Conservation (phyloP, 768 basidiomycete species). For the Strobilomyces confusus region DNA sequence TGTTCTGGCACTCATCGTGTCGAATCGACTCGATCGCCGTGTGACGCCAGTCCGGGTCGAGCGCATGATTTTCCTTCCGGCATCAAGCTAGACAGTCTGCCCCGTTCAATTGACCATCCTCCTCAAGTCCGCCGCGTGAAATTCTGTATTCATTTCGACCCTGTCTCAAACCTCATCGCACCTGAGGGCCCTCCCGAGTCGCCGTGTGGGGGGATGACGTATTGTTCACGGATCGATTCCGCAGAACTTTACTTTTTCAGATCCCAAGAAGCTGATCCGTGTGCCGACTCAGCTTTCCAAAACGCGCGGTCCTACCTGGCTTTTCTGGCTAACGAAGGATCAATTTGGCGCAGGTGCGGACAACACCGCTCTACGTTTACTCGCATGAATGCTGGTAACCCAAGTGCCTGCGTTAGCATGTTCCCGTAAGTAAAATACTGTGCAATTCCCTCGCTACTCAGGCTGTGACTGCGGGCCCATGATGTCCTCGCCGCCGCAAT, state of each 20-base stretch:
- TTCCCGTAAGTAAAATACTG: conserved; percentile 16
- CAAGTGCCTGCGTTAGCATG: conserved; percentile 12
- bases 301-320: conserved; percentile 6
- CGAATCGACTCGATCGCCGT: conserved; percentile 2
- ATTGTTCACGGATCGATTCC: conserved; percentile 7
- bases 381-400: conserved; percentile 17
- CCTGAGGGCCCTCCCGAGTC: conserved; percentile 1
- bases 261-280: conserved; percentile 11
- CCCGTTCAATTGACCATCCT: conserved; percentile 10
- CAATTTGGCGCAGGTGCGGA: conserved; percentile 15
- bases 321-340: conserved; percentile 13
- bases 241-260: conserved; percentile 9
- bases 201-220: conserved; percentile 26
- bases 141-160: conserved; percentile 12
- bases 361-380: conserved; percentile 13
- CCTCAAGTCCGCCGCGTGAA: conserved; percentile 19
- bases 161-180: conserved; percentile 10
- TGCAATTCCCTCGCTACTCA: conserved; percentile 15
- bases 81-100: background rate
- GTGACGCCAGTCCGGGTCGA: background rate
- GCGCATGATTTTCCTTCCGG: conserved; percentile 7
- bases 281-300: conserved; percentile 4
- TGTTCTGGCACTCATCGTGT: conserved; percentile 3
- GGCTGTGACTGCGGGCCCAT: conserved; percentile 12
- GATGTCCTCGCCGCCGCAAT: conserved; percentile 13